Evolutionary conservation across 176 grass and related monocot genomes (phyloP).

Genomic region (Hordeum marinum): DNA sequence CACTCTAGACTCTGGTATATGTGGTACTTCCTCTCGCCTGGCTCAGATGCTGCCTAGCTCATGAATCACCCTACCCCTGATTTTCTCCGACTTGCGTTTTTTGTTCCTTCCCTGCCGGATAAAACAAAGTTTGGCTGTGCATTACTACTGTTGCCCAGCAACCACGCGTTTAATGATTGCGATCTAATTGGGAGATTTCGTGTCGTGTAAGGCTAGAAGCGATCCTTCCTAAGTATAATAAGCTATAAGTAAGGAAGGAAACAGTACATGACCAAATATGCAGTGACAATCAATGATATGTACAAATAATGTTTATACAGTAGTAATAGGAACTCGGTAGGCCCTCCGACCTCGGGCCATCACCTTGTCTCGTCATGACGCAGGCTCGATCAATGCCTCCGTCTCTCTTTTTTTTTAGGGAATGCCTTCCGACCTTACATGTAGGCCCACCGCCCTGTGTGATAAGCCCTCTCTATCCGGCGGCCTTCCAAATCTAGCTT

Average conservation of each 20-base stretch:
- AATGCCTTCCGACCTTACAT: too few relatives aligned
- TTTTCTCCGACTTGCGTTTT: not conserved
- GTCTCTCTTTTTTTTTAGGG: too few relatives aligned
- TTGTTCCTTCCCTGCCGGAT: not conserved
- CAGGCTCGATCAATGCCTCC: too few relatives aligned
- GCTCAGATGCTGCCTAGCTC: not conserved
- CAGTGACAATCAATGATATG: not conserved
- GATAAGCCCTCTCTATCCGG: not conserved
- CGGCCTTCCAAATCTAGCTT: not conserved
- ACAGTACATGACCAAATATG: not conserved
- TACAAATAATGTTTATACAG: not conserved
- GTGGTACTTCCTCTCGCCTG: not conserved
- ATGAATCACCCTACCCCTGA: not conserved
- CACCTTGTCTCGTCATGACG: not conserved
- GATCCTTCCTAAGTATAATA: not conserved
- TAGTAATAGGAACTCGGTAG: not conserved
- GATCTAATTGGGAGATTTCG: not conserved
- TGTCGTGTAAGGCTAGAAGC: not conserved
- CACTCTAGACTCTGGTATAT: not conserved
- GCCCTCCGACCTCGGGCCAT: not conserved
- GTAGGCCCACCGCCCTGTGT: too few relatives aligned
- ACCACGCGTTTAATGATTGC: not conserved
- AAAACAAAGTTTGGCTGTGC: not conserved
- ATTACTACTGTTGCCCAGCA: not conserved
- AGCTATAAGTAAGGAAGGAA: not conserved